Base-by-base conservation (phyloP, 2,329 filamentous ascomycete genomes). In the Chrysoporthe puriensis region DNA sequence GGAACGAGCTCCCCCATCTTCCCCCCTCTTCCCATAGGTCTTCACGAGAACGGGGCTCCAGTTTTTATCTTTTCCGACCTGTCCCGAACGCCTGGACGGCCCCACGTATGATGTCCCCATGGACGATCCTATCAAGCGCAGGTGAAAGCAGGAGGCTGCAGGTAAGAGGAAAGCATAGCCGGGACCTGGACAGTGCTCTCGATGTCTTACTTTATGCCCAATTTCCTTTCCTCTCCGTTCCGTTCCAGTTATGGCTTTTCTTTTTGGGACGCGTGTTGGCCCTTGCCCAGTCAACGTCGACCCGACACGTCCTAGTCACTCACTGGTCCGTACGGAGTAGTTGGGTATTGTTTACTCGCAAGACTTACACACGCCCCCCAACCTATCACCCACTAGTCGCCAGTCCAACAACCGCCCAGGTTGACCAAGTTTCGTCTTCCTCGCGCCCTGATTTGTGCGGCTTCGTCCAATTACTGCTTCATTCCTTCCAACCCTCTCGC, bases 41-140 rank as follows among this genome's bases (percentile, higher is more conserved):
- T 21, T 36, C 40, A 32, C 59, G 42, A 61, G 26, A 18, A 18
- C 21, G 4, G 21, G 43, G 43, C 42, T 61, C 59, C 42, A 46
- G 43, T 61, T 61, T 61, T 61, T 61, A 21, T 9, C 43, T 44
- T 54, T 61, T 61, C 59, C 59, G 59, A 61, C 59, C 59, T 61
- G 59, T 61, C 59, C 59, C 59, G 59, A 46, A 32, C 59, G 26
- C 16, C 26, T 61, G 59, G 59, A 48, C 14, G 43, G 59, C 59
- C 26, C 59, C 59, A 46, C 59, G 43, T 46, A 46, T 44, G 59
- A 48, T 44, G 59, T 57, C n/a, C 54, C 50, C 57, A 42, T 32
- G 42, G 59, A 18, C 13, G 42, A 61, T 43, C 42, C 56, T 58
- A 21, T 57, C 26, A 40, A 32, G 54, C 36, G 54, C 34, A 58